Conservation (phyloP, 345 rosid species). For the Gossypium anomalum region DNA sequence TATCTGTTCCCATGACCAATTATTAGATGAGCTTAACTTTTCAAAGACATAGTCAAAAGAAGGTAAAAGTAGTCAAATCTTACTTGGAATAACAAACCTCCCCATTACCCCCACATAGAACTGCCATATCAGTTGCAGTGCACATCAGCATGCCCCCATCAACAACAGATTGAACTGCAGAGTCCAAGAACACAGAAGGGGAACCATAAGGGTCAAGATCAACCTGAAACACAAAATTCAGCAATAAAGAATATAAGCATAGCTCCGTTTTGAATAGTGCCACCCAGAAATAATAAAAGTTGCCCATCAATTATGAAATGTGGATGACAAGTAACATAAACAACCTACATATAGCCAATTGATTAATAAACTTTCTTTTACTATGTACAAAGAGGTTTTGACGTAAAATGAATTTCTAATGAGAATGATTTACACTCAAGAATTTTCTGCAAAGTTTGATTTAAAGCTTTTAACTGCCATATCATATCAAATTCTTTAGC, state of each 20-base stretch:
- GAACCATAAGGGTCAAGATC: slow-evolving; percentile 99
- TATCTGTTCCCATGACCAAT: slow-evolving; percentile 47
- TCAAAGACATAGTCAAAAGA: slow-evolving; percentile 12
- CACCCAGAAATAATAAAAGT: background rate
- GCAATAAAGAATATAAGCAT: slow-evolving; percentile 6
- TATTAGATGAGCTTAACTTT: slow-evolving; percentile 18
- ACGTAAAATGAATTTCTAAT: background rate
- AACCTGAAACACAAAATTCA: slow-evolving; percentile 53
- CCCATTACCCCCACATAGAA: slow-evolving; percentile 93
- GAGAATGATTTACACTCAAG: background rate
- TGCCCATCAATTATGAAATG: background rate
- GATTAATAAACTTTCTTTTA: background rate
- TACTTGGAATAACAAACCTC: slow-evolving; percentile 99
- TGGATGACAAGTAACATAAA: background rate
- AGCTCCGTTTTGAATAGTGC: background rate
- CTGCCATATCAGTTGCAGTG: slow-evolving; percentile 99
- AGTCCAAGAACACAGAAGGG: slow-evolving; percentile 91
- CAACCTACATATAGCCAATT: background rate
- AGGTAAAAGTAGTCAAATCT: slow-evolving; percentile 30
- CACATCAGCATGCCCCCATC: slow-evolving; percentile 99
- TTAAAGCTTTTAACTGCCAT: background rate
- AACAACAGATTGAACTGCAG: slow-evolving; percentile 89
- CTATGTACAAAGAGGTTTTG: background rate
- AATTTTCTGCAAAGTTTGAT: background rate
- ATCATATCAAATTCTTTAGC: background rate